These are phyloP conservation scores for Fusarium veterinarium DNA, from an alignment of 2,329 filamentous ascomycete genomes.

Conservation along the genomic window DNA sequence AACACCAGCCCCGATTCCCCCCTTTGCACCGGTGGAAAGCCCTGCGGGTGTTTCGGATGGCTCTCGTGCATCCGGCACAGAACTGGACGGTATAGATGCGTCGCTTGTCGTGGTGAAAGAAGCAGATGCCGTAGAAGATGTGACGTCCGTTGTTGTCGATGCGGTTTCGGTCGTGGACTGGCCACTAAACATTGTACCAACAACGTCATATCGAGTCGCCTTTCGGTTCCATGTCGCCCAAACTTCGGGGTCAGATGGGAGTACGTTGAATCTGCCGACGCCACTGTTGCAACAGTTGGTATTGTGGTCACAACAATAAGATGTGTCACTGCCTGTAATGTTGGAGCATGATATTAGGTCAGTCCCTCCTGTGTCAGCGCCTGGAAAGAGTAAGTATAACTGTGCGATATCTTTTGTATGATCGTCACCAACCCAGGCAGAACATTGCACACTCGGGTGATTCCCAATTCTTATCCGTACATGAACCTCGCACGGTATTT, in stretches of 20 bases:
- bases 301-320: slow-evolving; percentile 44
- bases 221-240: slow-evolving; percentile 38
- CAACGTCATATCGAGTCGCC: slow-evolving; percentile 26
- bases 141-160: not conserved
- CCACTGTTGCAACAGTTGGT: slow-evolving; percentile 40
- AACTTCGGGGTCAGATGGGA: slow-evolving; percentile 34
- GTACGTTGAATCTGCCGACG: slow-evolving; percentile 41
- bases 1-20: slow-evolving; percentile 26
- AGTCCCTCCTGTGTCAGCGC: slow-evolving; percentile 37
- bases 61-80: not conserved
- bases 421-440: slow-evolving; percentile 11
- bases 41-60: not conserved
- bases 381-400: slow-evolving; percentile 12
- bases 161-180: not conserved
- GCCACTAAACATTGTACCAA: slow-evolving; percentile 29
- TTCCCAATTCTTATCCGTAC: slow-evolving; percentile 40
- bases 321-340: slow-evolving; percentile 37
- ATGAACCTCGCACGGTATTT: slow-evolving; percentile 39
- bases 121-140: not conserved
- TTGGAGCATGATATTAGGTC: slow-evolving; percentile 44
- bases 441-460: slow-evolving; percentile 35
- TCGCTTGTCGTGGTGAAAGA: not conserved
- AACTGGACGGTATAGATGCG: not conserved
- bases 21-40: slow-evolving; percentile 14
- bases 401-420: not conserved